Base-by-base conservation (phyloP, 192 early-diverging fungal species). In the Gigaspora rosea region DNA sequence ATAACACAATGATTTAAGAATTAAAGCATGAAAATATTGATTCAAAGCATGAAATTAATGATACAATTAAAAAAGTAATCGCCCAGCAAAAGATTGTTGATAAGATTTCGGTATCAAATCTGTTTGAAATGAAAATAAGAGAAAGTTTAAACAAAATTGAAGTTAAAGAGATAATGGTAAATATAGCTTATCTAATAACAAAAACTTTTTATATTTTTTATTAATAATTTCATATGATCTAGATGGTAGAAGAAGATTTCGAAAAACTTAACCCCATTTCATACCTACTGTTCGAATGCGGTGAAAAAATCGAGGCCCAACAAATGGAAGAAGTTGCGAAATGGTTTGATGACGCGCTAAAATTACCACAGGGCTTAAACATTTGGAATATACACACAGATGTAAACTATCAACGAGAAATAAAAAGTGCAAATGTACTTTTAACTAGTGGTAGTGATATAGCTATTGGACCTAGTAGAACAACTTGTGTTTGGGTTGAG, bases 331-430 rank as follows among this genome's bases (percentile, higher is more conserved):
- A 54, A 20, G 70, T 72, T 72, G 10, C 57, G 18, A 72, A 20
- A 59, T 73, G 56, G 71, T 47, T 73, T 57, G 15, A 73, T 20
- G 15, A 72, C 35, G 50, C 16, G 41, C 47, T 72, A 72, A 22
- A 36, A 0, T 49, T 72, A 54, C 10, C 71, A 57, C 32, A 4
- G 51, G 35, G n/a, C 36, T 57, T 16, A 8, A 22, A 49, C 27
- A 33, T 57, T 27, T 57, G 35, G 41, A 52, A 72, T 58, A 15
- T 57, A n/a, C 54, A 72, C 13, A 36, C 71, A 18, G 11, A 72
- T 57, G n/a, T 33, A 0, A 72, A 54, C 50, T 16, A 57, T 51
- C 33, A 73, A 58, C 20, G 20, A 59, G 12, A 58, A 33, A 58
- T 73, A 33, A 3, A 41, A 72, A 16, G 33, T 15, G 33, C 51